phyloP scores from a whole-genome alignment of 2,329 filamentous ascomycete genomes.

The Neonectria magnoliae region DNA sequence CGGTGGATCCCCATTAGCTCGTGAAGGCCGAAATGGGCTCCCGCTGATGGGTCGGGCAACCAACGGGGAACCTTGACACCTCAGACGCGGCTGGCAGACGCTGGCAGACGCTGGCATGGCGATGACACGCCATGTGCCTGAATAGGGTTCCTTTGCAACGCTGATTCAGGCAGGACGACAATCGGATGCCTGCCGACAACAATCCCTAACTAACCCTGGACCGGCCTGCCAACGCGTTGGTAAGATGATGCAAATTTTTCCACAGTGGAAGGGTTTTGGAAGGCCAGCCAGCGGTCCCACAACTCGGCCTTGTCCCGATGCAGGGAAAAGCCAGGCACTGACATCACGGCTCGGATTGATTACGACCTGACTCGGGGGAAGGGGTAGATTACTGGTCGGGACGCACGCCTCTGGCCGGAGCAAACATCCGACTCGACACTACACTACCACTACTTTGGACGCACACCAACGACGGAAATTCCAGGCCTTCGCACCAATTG shows the following conservation, averaged over 20 bases:
- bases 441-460: neutral
- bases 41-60: slow-evolving; percentile 18
- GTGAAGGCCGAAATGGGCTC: slow-evolving; percentile 26
- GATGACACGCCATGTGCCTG: slow-evolving; percentile 43
- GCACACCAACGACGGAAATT: neutral
- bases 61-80: neutral
- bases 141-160: slow-evolving; percentile 39
- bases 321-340: slow-evolving; percentile 19
- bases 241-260: slow-evolving; percentile 43
- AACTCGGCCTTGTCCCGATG: slow-evolving; percentile 25
- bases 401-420: slow-evolving; percentile 19
- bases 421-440: slow-evolving; percentile 27
- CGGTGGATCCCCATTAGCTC: slow-evolving; percentile 62
- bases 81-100: neutral
- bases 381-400: neutral
- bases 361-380: slow-evolving; percentile 32
- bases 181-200: slow-evolving; percentile 27
- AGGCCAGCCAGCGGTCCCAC: slow-evolving; percentile 35
- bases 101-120: neutral
- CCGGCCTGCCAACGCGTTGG: slow-evolving; percentile 37
- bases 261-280: slow-evolving; percentile 42
- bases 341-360: slow-evolving; percentile 24
- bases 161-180: slow-evolving; percentile 37
- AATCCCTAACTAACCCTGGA: slow-evolving; percentile 23
- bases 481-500: neutral